phyloP scores from a whole-genome alignment of 2,329 filamentous ascomycete genomes.

The Blastomyces emzantsi region DNA sequence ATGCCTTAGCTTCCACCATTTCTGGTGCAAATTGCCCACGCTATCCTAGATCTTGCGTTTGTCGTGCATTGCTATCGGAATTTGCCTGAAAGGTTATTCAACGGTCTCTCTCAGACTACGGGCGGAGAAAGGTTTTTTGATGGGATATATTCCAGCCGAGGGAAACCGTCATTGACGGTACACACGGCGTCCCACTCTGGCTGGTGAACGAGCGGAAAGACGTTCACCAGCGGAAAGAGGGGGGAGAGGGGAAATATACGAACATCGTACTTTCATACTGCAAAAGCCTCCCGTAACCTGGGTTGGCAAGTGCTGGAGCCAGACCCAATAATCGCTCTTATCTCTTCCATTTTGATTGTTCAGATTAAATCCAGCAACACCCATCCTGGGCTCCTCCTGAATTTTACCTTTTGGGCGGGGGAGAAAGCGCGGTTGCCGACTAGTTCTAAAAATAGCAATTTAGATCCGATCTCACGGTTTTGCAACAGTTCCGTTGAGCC shows the following conservation, averaged over 20 bases:
- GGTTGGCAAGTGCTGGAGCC: background rate
- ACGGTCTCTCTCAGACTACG: background rate
- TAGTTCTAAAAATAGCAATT: background rate
- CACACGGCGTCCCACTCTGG: background rate
- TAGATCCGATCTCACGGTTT: background rate
- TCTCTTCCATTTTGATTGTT: background rate
- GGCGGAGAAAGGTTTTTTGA: background rate
- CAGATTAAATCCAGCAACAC: background rate
- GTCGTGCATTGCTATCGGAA: background rate
- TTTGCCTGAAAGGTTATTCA: background rate
- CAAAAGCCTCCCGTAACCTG: background rate
- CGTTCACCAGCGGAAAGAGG: background rate
- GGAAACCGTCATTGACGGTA: background rate
- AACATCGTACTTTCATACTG: background rate
- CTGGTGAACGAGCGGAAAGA: background rate
- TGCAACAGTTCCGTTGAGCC: background rate
- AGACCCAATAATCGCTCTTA: background rate
- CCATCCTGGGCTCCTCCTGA: background rate
- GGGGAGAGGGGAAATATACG: background rate
- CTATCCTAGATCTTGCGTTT: background rate
- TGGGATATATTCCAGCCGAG: background rate
- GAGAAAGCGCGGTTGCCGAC: background rate
- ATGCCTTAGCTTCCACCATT: no score
- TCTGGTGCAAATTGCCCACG: background rate
- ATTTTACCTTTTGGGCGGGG: background rate